These are phyloP conservation scores for Fusarium ramigenum DNA, from an alignment of 2,329 filamentous ascomycete species.

Conservation along the genomic window DNA sequence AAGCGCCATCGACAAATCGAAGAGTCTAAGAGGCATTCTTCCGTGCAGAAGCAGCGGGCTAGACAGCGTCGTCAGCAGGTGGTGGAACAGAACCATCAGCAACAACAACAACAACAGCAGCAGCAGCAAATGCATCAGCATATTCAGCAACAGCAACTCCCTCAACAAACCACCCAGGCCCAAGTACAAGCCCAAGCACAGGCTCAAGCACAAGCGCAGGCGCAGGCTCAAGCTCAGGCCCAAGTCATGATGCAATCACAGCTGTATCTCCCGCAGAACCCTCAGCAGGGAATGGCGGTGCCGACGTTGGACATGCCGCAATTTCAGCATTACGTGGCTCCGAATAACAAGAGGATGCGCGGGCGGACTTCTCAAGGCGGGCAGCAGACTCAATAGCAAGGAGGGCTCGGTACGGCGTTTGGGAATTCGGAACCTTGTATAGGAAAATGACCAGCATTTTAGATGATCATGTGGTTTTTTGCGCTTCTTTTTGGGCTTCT, in stretches of 20 bases:
- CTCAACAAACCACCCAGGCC: slow-evolving; percentile 37
- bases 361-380: slow-evolving; percentile 38
- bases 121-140: slow-evolving; percentile 36
- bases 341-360: slow-evolving; percentile 46
- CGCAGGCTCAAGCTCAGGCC: slow-evolving; percentile 36
- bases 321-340: slow-evolving; percentile 44
- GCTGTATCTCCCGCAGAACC: slow-evolving; percentile 42
- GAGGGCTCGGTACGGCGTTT: background rate
- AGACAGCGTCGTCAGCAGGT: slow-evolving; percentile 40
- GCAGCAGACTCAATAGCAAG: slow-evolving; percentile 27
- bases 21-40: slow-evolving; percentile 42
- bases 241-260: slow-evolving; percentile 44
- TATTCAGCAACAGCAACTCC: slow-evolving; percentile 40
- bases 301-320: slow-evolving; percentile 42
- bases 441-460: background rate
- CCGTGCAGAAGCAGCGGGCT: slow-evolving; percentile 39
- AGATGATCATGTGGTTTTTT: background rate
- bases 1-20: slow-evolving; percentile 52
- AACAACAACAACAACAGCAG: slow-evolving; percentile 33
- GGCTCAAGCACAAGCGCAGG: slow-evolving; percentile 39
- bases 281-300: slow-evolving; percentile 42
- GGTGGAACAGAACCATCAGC: slow-evolving; percentile 41
- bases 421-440: background rate
- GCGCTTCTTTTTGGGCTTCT: background rate
- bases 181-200: slow-evolving; percentile 42